Base-by-base conservation (phyloP, 306 rosid genomes). In the Vigna radiata region DNA sequence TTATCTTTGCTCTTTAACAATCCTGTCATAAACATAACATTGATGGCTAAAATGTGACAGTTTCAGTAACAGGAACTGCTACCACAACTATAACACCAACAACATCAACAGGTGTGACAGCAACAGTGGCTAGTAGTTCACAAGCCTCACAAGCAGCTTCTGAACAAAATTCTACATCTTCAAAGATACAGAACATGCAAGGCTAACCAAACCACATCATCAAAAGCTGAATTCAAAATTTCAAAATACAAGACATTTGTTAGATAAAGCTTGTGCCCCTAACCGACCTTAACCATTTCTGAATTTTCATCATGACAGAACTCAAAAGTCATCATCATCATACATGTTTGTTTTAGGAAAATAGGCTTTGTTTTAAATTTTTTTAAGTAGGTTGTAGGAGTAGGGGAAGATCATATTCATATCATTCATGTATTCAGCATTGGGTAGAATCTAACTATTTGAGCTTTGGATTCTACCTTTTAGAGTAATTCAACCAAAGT, bases 381-480 rank as follows among this genome's bases (percentile, higher is more conserved):
- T 58, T 13, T 58, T 0, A 69, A 75, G 31, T 69, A 68, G 69
- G 68, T 56, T 73, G 81, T 86, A 86, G 88, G 23, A 80, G 79
- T 87, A 86, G 91, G 78, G 39, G 77, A 82, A 64, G 70, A 79
- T 77, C 85, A 84, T 68, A 84, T 80, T 86, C 81, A 25, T 25
- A 25, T 25, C 27, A 87, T 88, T 85, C 77, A 78, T 72, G 90
- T 76, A 83, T 79, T 81, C 39, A 82, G 85, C 83, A 83, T 81
- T 43, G 72, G 90, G 89, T 61, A 70, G 85, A 65, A 83, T 77
- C 90, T 58, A 79, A 82, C 81, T 64, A 82, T 84, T 87, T 88
- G 76, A 73, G 93, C 91, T 85, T 94, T 88, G 94, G 97, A 90
- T 94, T 91, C 98, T 83, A 77, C 92, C 91, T 85, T 81, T 15